phyloP scores from a whole-genome alignment of 805 yeast species.

The Ogataea henricii region DNA sequence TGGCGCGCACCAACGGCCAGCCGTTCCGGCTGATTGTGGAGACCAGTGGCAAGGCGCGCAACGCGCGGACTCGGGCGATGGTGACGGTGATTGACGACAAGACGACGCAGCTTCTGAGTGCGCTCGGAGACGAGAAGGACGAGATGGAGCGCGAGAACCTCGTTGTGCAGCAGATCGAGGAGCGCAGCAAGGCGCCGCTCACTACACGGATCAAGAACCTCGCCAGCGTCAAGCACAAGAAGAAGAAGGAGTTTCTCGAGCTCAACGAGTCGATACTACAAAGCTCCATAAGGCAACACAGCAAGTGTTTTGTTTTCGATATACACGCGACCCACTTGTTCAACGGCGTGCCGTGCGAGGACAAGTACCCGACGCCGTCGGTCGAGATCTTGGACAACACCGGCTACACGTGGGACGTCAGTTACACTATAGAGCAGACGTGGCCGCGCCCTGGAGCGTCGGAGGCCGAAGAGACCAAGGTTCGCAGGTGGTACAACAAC shows the following conservation, averaged over 20 bases:
- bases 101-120: conserved; percentile 12
- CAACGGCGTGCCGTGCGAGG: conserved; percentile 31
- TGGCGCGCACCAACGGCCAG: conserved; percentile 31
- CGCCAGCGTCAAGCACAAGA: conserved; percentile 15
- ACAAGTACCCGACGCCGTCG: conserved; percentile 34
- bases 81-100: conserved; percentile 21
- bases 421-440: conserved; percentile 26
- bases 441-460: not conserved
- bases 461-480: conserved; percentile 9
- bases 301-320: conserved; percentile 37
- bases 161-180: conserved; percentile 15
- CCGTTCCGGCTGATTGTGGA: conserved; percentile 41
- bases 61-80: conserved; percentile 17
- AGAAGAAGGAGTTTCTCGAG: conserved; percentile 16
- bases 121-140: conserved; percentile 25
- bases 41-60: not conserved
- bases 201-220: conserved; percentile 27
- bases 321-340: conserved; percentile 39
- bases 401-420: conserved; percentile 29
- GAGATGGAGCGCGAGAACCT: conserved; percentile 20
- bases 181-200: conserved; percentile 15
- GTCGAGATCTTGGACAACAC: conserved; percentile 25
- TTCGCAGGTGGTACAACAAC: conserved; percentile 15
- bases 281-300: conserved; percentile 15
- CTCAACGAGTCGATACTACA: conserved; percentile 24